Evolutionary conservation across 495 filamentous ascomycete species (phyloP).

Genomic region (Xeromyces bisporus): DNA sequence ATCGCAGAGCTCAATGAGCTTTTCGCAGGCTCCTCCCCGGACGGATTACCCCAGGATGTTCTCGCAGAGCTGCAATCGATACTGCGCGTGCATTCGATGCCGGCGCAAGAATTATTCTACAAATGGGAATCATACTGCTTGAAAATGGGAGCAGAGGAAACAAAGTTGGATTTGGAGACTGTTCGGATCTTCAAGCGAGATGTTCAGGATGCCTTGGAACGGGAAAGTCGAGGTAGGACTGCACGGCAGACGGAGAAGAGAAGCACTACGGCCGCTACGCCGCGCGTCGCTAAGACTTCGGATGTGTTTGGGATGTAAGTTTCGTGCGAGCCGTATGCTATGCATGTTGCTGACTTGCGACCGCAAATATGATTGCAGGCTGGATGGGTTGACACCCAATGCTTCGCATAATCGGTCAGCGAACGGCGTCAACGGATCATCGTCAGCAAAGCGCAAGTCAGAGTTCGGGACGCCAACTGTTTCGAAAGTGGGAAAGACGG

Average conservation of each 20-base stretch:
- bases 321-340: neutral
- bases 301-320: slow-evolving; percentile 78
- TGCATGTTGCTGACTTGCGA: slow-evolving; percentile 1
- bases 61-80: slow-evolving; percentile 67
- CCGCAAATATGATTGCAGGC: slow-evolving; percentile 22
- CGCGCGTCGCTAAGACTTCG: slow-evolving; percentile 37
- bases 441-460: slow-evolving; percentile 44
- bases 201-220: slow-evolving; percentile 67
- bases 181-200: slow-evolving; percentile 68
- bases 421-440: slow-evolving; percentile 29
- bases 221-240: slow-evolving; percentile 44
- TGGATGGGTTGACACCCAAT: slow-evolving; percentile 62
- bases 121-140: slow-evolving; percentile 97
- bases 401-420: slow-evolving; percentile 38
- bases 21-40: slow-evolving; percentile 38
- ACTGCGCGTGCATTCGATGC: slow-evolving; percentile 59
- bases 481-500: slow-evolving; percentile 32
- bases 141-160: slow-evolving; percentile 69
- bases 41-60: slow-evolving; percentile 52
- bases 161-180: slow-evolving; percentile 48
- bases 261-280: slow-evolving; percentile 38
- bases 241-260: slow-evolving; percentile 46
- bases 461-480: slow-evolving; percentile 39
- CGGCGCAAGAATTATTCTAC: slow-evolving; percentile 71
- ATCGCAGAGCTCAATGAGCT: slow-evolving; percentile 47